A percentile compares a stretch with the other conserved stretches of the same genome.
Evolutionary conservation across 768 basidiomycete genomes (phyloP).

Genomic region (Galerina sulciceps): DNA sequence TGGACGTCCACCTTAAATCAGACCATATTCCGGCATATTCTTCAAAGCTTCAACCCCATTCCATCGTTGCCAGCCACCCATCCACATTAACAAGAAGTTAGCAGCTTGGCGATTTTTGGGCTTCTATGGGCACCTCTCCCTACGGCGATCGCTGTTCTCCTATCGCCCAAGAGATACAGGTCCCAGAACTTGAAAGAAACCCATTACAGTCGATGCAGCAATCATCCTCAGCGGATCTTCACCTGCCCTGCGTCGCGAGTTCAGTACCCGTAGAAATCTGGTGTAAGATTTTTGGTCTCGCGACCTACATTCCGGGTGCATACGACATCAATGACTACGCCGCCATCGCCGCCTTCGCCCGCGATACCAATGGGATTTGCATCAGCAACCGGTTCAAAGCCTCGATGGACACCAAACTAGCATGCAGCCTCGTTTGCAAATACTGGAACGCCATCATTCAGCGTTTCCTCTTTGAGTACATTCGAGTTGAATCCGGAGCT

Average conservation of each 20-base stretch:
- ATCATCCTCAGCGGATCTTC: no score
- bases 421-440: conserved; percentile 24
- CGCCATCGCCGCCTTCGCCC: conserved; percentile 27
- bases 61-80: no score
- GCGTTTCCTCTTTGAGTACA: conserved; percentile 21
- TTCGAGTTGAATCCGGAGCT: conserved; percentile 24
- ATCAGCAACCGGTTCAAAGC: conserved; percentile 16
- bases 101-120: no score
- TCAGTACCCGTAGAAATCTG: conserved; percentile 28
- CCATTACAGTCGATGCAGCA: neutral
- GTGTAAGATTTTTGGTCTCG: conserved; percentile 26
- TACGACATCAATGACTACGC: conserved; percentile 22
- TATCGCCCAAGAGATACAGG: no score
- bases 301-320: conserved; percentile 27
- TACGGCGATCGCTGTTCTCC: no score
- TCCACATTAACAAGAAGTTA: no score
- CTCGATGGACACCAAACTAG: conserved; percentile 23
- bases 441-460: conserved; percentile 22
- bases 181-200: no score
- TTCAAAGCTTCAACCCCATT: no score
- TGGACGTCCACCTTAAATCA: no score
- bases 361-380: conserved; percentile 25
- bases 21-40: no score
- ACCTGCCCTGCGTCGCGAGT: conserved; percentile 2
- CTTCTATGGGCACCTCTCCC: no score